These are phyloP conservation scores for Leptodermis oblonga DNA, from an alignment of 257 asterid genomes.

Conservation along the genomic window DNA sequence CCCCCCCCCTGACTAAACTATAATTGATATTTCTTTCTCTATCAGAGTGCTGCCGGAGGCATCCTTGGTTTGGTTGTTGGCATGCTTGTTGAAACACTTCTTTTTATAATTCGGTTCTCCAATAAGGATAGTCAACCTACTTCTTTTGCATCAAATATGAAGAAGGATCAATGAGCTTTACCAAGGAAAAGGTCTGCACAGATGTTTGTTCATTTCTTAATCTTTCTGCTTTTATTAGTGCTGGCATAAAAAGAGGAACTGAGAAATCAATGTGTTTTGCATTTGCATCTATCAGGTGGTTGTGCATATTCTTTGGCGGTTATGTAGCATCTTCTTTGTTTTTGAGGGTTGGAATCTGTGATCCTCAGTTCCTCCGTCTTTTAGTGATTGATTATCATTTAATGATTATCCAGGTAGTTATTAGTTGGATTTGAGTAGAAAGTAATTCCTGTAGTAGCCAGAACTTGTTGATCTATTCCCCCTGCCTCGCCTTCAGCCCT, in stretches of 20 bases:
- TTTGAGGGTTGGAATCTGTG: not conserved
- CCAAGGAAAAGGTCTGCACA: slow-evolving; percentile 3
- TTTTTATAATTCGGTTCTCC: slow-evolving; percentile 61
- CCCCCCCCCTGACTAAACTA: not conserved
- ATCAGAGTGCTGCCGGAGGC: slow-evolving; percentile 93
- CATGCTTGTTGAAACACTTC: slow-evolving; percentile 88
- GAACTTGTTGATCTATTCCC: not conserved
- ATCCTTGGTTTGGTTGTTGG: slow-evolving; percentile 83
- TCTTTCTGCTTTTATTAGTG: not conserved
- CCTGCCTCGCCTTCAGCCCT: too few species aligned
- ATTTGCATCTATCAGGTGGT: not conserved
- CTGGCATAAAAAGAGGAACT: not conserved
- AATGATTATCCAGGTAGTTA: not conserved
- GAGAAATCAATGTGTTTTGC: not conserved
- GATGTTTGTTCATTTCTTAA: not conserved
- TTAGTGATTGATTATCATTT: not conserved
- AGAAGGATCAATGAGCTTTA: slow-evolving; percentile 50
- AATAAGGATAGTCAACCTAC: slow-evolving; percentile 31
- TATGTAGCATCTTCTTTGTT: not conserved
- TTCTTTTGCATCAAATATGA: slow-evolving; percentile 36
- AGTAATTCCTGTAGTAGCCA: not conserved
- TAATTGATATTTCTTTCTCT: slow-evolving; percentile 13
- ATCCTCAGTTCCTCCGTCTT: not conserved
- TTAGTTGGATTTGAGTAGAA: not conserved
- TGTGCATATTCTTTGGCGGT: not conserved